Conservation (phyloP, 805 yeast species). For the Komagataella ulmi region DNA sequence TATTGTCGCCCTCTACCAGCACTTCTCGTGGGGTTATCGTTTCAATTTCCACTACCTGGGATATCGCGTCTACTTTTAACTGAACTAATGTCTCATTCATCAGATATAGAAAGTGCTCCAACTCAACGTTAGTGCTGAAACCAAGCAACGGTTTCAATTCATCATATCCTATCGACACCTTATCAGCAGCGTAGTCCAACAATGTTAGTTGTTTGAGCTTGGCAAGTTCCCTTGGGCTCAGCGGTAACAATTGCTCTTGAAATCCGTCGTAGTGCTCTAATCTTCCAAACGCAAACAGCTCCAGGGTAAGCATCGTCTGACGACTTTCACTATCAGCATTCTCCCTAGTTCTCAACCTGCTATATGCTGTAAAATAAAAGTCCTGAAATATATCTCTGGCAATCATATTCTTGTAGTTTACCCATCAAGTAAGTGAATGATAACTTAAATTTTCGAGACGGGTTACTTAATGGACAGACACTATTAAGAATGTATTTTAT, state of each 20-base stretch:
- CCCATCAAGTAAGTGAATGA: neutral
- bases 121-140: neutral
- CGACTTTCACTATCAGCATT: neutral
- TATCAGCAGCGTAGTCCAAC: conserved; percentile 2
- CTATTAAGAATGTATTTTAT: neutral
- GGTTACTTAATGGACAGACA: neutral
- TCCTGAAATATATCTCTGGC: neutral
- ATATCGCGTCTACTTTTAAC: neutral
- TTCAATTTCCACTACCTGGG: neutral
- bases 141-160: neutral
- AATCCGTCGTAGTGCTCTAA: conserved; percentile 7
- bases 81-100: neutral
- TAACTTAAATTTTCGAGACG: neutral
- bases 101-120: neutral
- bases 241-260: neutral
- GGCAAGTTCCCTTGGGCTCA: conserved; percentile 7
- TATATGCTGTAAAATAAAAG: neutral
- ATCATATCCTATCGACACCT: neutral
- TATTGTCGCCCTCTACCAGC: neutral
- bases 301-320: conserved; percentile 6
- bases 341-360: neutral
- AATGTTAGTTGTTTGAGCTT: conserved; percentile 10
- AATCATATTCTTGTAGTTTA: neutral
- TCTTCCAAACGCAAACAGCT: conserved; percentile 15
- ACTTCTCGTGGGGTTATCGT: neutral